A percentile compares a stretch with the other conserved stretches of the same genome.
phyloP scores from a whole-genome alignment of 345 rosid species.

The Euphorbia lathyris region DNA sequence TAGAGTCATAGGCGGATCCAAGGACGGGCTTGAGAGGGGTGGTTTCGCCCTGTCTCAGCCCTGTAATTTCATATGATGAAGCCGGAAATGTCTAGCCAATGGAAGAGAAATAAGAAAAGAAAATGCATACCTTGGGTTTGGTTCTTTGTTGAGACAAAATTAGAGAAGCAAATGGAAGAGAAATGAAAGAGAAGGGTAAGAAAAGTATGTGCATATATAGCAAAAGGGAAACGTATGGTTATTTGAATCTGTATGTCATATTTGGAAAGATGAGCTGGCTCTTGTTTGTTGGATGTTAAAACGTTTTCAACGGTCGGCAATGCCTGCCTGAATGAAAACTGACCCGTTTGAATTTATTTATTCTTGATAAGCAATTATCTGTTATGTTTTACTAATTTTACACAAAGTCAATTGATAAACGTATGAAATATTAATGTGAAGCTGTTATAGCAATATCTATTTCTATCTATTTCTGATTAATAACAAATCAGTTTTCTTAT shows the following conservation, averaged over 20 bases:
- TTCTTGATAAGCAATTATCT: too few relatives aligned
- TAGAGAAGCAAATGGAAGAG: background rate
- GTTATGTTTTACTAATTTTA: too few relatives aligned
- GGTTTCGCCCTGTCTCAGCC: too few relatives aligned
- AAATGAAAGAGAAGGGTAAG: background rate
- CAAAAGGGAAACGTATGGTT: background rate
- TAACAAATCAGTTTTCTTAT: too few relatives aligned
- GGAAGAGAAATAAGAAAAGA: background rate
- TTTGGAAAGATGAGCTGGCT: background rate
- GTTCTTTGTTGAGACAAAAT: background rate
- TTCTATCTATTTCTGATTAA: background rate
- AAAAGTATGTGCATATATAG: background rate
- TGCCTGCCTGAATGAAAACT: background rate
- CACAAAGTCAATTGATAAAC: too few relatives aligned
- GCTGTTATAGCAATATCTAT: too few relatives aligned
- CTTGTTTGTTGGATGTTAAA: background rate
- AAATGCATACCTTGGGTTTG: background rate
- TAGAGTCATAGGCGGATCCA: too few relatives aligned
- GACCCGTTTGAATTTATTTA: background rate
- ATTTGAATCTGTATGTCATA: background rate
- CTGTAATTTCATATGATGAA: too few relatives aligned
- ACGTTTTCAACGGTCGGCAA: background rate
- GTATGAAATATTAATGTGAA: too few relatives aligned
- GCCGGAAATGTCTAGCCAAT: too few relatives aligned
- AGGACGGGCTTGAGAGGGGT: too few relatives aligned